Percentiles rank a stretch among this genome's conserved stretches.
Conservation (phyloP, 306 rosid species). For the Acacia acuminata region DNA sequence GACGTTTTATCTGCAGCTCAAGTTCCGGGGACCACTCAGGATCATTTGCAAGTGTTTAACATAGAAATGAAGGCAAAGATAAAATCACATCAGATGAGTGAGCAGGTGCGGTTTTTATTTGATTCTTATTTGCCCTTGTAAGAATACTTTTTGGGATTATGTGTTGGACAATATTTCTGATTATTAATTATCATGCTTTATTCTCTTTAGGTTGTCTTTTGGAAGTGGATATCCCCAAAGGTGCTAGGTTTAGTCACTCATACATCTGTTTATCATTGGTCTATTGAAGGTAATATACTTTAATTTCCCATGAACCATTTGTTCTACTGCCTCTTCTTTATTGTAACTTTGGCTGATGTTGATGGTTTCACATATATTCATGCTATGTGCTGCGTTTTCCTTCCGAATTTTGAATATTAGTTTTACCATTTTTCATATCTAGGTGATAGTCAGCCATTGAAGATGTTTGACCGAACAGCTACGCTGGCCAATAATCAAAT, state of each 20-base stretch:
- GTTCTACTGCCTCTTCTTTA: neutral
- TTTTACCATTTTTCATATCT: constrained; percentile 21
- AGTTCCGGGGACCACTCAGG: constrained; percentile 80
- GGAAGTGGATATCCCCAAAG: constrained; percentile 81
- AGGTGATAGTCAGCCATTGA: constrained; percentile 77
- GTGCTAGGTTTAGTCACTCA: constrained; percentile 67
- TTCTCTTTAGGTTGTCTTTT: constrained; percentile 65
- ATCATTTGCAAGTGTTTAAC: constrained; percentile 80
- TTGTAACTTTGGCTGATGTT: constrained; percentile 21
- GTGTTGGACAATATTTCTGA: constrained; percentile 12
- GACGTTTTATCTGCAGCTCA: constrained; percentile 53
- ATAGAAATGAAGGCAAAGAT: constrained; percentile 71
- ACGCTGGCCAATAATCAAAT: constrained; percentile 76
- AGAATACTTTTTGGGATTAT: neutral
- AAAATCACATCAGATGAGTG: constrained; percentile 80
- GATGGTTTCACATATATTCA: neutral
- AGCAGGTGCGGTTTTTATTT: constrained; percentile 55
- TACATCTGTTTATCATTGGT: constrained; percentile 78
- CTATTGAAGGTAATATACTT: constrained; percentile 55
- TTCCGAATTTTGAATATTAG: constrained; percentile 9
- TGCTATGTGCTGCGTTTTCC: neutral
- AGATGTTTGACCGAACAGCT: constrained; percentile 77
- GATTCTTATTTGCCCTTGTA: constrained; percentile 6
- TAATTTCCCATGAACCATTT: neutral
- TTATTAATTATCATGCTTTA: constrained; percentile 10